phyloP scores from a whole-genome alignment of 192 early-diverging fungal genomes.

The Gigaspora rosea region DNA sequence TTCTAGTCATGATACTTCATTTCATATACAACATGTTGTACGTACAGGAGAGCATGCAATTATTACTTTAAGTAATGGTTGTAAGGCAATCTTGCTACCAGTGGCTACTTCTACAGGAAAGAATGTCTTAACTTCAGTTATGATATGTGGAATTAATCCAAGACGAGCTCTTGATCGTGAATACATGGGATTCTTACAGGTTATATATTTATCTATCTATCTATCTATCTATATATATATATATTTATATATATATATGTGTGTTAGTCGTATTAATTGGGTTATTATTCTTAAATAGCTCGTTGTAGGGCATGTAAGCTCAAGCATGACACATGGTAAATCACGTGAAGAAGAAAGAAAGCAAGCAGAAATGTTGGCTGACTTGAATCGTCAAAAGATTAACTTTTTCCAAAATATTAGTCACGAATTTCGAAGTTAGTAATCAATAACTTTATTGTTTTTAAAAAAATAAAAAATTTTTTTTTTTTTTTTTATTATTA shows the following conservation, averaged over 20 bases:
- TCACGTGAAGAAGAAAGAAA: conserved; percentile 45
- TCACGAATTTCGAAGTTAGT: conserved; percentile 51
- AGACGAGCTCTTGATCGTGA: conserved; percentile 10
- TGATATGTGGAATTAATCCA: conserved; percentile 21
- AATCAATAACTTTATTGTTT: not conserved
- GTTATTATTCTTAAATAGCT: conserved; percentile 23
- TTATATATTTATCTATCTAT: not conserved
- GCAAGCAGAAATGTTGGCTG: conserved; percentile 38
- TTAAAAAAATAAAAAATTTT: not conserved
- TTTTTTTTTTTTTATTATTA: not conserved
- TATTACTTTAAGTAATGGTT: not conserved
- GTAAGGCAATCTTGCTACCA: conserved; percentile 3
- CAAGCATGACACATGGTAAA: conserved; percentile 38
- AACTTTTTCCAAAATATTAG: conserved; percentile 49
- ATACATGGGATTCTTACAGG: conserved; percentile 36
- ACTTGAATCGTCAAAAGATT: conserved; percentile 46
- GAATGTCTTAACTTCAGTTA: not conserved
- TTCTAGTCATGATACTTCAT: not conserved
- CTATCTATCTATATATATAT: not conserved
- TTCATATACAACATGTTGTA: not conserved
- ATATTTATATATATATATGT: not conserved
- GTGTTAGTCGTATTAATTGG: not conserved
- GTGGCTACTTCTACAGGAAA: conserved; percentile 7
- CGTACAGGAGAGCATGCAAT: not conserved
- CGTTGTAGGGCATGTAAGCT: conserved; percentile 39